Evolutionary conservation across 352 stramenopile genomes (phyloP).

Genomic region (Hyphochytrium catenoides): DNA sequence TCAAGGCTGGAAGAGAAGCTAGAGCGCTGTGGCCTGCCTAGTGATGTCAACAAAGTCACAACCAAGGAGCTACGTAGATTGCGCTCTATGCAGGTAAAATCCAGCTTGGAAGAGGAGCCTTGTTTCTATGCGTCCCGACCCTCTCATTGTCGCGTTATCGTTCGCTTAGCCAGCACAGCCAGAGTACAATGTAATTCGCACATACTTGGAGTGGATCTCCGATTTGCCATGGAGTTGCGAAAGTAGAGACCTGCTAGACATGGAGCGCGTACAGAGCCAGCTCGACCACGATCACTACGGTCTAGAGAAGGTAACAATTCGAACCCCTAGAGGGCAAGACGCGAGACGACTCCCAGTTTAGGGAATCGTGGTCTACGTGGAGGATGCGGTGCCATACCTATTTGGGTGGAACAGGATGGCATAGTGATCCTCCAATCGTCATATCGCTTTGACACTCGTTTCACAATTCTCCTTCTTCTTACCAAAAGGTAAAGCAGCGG

Average conservation of each 20-base stretch:
- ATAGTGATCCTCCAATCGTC: conserved; percentile 6
- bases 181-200: conserved; percentile 45
- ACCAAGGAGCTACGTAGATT: conserved; percentile 31
- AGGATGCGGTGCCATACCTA: background rate
- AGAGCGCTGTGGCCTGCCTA: conserved; percentile 18
- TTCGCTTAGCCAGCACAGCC: conserved; percentile 36
- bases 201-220: conserved; percentile 50
- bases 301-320: conserved; percentile 42
- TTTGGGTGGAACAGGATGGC: conserved; percentile 3
- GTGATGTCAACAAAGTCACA: conserved; percentile 26
- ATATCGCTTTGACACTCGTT: conserved; percentile 5
- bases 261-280: conserved; percentile 26
- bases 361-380: too few relatives aligned
- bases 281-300: conserved; percentile 50
- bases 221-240: conserved; percentile 32
- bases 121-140: too few relatives aligned
- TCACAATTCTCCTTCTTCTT: background rate
- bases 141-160: too few relatives aligned
- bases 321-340: too few relatives aligned
- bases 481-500: conserved; percentile 46
- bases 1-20: conserved; percentile 30
- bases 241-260: conserved; percentile 24
- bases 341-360: too few relatives aligned
- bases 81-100: conserved; percentile 46
- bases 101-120: too few relatives aligned